Evolutionary conservation across 345 rosid species (phyloP), one percentile per base, ranked within the genome.

Genomic region (Crucihimalaya himalaica): DNA sequence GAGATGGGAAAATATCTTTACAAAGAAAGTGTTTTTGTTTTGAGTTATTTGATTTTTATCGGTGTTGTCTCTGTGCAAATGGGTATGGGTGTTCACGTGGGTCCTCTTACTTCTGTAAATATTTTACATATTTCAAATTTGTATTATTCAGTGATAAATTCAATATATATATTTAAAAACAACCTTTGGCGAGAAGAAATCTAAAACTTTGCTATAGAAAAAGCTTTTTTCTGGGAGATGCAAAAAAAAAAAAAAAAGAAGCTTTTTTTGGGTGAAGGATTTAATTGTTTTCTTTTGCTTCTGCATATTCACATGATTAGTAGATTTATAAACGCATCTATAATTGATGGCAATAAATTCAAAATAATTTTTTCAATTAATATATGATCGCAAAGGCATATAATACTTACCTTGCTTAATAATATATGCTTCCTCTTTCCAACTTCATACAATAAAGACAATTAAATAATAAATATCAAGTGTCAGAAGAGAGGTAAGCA

Each of bases 31-130:
- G 35, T 54, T 8, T 68, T 58, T 71, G 2, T 21, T 66, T 71
- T 61, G 46, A 50, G 27, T n/a, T 19, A n/a, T 68, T 68, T 25
- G 25, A 62, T 69, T 61, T 62, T 68, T 21, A 68, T 67, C 37
- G 28, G 66, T 60, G 73, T 67, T 67, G 73, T 67, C 72, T 55
- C 60, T 55, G 40, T 56, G 76, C 76, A 47, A 71, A 29, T 77
- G 80, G 80, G 71, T 14, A 66, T 64, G 61, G 23, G 23, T 42
- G 8, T 46, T 77, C 80, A 77, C 80, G 80, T 77, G 80, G 80
- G 76, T 77, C 80, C 80, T 65, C 66, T 56, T 55, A 0, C 52
- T 63, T 63, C 15, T 70, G 31, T 75, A 11, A 28, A 53, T 68
- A 18, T 14, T 25, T 69, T 27, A 47, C 72, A 75, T 28, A 7